phyloP scores from a whole-genome alignment of 495 filamentous ascomycete genomes.

The Podospora pseudopauciseta region DNA sequence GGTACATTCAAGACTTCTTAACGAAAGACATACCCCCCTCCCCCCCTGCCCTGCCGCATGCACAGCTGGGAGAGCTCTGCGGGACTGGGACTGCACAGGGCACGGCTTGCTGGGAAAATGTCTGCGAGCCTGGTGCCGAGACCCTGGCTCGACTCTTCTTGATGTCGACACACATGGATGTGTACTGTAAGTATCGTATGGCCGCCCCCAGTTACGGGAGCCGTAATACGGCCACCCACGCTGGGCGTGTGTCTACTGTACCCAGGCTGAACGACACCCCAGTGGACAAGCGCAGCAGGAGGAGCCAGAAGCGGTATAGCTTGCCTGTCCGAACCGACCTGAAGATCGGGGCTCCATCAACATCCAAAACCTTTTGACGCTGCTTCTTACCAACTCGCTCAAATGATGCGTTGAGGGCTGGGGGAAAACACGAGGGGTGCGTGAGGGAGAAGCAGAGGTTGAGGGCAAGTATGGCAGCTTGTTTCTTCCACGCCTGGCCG shows the following conservation, averaged over 20 bases:
- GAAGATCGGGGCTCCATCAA: conserved; percentile 2
- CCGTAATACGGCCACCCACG: background rate
- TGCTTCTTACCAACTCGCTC: background rate
- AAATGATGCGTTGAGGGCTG: background rate
- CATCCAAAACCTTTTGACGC: background rate
- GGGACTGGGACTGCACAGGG: background rate
- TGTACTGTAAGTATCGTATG: background rate
- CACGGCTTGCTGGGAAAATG: background rate
- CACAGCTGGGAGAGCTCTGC: background rate
- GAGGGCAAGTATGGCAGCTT: background rate
- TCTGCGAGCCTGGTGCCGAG: background rate
- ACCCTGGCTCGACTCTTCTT: background rate
- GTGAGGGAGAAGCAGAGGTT: background rate
- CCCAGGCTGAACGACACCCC: background rate
- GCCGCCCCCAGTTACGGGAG: background rate
- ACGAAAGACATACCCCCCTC: background rate
- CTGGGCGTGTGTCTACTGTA: background rate
- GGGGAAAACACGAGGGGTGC: too few relatives aligned
- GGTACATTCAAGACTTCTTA: background rate
- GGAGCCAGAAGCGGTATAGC: background rate
- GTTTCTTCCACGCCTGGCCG: background rate
- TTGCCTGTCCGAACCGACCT: background rate
- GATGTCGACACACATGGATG: background rate
- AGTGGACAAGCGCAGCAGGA: background rate
- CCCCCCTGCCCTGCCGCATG: background rate